These are phyloP conservation scores for Mycosphaerella arachidis DNA, from an alignment of 2,329 filamentous ascomycete species.

Conservation along the genomic window DNA sequence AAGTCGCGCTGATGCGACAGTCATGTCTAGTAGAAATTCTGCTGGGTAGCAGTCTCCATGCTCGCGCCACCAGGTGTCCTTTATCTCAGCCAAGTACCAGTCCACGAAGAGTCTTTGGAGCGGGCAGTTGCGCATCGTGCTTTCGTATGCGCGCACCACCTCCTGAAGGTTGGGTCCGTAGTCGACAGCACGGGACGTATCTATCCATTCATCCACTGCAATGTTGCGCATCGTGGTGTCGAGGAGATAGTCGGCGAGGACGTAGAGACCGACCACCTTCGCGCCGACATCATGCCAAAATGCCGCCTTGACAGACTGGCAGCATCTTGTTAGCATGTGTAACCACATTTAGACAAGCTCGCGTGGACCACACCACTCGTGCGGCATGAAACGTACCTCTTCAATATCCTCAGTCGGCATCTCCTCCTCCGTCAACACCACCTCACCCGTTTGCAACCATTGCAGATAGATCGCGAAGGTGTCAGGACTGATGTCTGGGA, in stretches of 20 bases:
- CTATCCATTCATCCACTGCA: neutral
- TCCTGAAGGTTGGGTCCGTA: neutral
- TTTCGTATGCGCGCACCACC: neutral
- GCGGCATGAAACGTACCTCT: too few species aligned
- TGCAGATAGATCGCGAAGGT: slow-evolving; percentile 16
- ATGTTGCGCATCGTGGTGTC: neutral
- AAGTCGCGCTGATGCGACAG: neutral
- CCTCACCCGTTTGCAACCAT: slow-evolving; percentile 16
- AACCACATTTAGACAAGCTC: too few species aligned
- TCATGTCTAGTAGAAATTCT: neutral
- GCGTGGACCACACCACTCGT: too few species aligned
- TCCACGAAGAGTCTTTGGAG: neutral
- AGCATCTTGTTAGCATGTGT: neutral
- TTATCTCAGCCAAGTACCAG: neutral
- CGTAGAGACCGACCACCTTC: neutral
- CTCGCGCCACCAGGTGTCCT: neutral
- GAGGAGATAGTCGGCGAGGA: neutral
- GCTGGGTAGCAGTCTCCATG: neutral
- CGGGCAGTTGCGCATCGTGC: neutral
- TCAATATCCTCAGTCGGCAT: neutral
- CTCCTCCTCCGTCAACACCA: slow-evolving; percentile 4
- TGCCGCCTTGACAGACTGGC: neutral
- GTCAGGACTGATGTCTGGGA: slow-evolving; percentile 7
- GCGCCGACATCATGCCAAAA: neutral
- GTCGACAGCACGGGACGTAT: neutral